Base-by-base conservation (phyloP, 2,329 filamentous ascomycete genomes). In the Mycosphaerella arachidis region DNA sequence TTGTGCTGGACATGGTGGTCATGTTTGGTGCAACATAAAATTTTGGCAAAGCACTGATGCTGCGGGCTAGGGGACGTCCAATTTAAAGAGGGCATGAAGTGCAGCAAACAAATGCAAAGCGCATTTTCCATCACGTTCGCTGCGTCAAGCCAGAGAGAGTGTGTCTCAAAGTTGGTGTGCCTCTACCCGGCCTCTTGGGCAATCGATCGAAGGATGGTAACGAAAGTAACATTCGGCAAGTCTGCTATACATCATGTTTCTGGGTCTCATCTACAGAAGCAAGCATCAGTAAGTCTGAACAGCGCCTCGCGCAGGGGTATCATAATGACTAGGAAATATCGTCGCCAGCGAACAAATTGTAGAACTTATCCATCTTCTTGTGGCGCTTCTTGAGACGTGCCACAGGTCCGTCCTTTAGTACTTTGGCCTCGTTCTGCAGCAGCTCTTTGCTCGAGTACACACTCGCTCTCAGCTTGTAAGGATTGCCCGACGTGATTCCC, bases 381-480 rank as follows among this genome's bases (percentile, higher is more conserved):
- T 61, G 53, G 6, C 56, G 31, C 53, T 58, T 59, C 52, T 63
- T 59, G 51, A 66, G 27, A 29, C 60, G 57, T 16, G 56, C 54
- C 29, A 69, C 61, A n/a, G 62, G 61, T 13, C 65, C 65, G 37
- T 64, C 57, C n/a, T 59, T 13, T 35, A 56, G 53, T 31, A 46
- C 61, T 35, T 63, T 66, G 12, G 55, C 59, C 37, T 67, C 58
- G 33, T 60, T 58, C 27, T 63, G 56, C 52, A 71, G 40, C 7
- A 72, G 51, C 10, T 75, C 74, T 30, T 70, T 72, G 50, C 77
- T 79, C 16, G 71, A 75, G 62, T 77, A 78, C 7, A 79, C 63
- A 59, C 77, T 79, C 10, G 77, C 77, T 58, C 71, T 68, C 6
- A 80, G 64, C 7, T 74, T 75, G 61, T 76, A 79, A 8, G 69